Evolutionary conservation across 2,329 filamentous ascomycete genomes (phyloP), one percentile per base, ranked within the genome.

Genomic region (Pezicula radicicola): DNA sequence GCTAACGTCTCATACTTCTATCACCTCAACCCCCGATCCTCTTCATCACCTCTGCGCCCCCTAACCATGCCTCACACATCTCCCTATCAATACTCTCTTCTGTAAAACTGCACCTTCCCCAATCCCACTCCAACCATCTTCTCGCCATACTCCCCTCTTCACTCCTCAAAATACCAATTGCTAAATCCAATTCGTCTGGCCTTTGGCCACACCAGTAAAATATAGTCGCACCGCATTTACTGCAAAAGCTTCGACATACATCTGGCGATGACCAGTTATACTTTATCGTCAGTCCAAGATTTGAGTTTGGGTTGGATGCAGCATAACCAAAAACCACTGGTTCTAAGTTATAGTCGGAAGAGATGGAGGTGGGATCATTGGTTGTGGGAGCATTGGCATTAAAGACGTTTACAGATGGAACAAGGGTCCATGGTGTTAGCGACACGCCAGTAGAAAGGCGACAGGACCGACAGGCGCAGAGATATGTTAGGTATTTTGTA

Each of bases 111-210:
- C 53, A 53, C 13, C 36, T 16, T 13, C 50, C 48, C 53, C 50
- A 51, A 5, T 36, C 18, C 53, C 50, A 55, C 10, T 53, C 48
- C 16, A 53, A 43, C 50, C 47, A 55, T 8, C 30, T 35, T 19
- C 50, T 55, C 15, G 44, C 50, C 40, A 53, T 42, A 46, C 48
- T 50, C n/a, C 53, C 53, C 36, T 55, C 53, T 13, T 54, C 42
- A 27, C 16, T 39, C 21, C 49, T 50, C 30, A 56, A 50, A 5
- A 56, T 47, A 2, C 53, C 54, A 39, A 43, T 25, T 9, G 49
- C 51, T 25, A 56, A 48, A 36, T 53, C 54, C 15, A 55, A 9
- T 27, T 50, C 49, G 33, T 50, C 42, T 12, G 53, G 46, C 19
- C 46, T 21, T 13, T 50, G 21, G 10, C 19, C 18, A 48, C 37